Evolutionary conservation across 768 basidiomycete genomes (phyloP).

Genomic region (Thelephora aurantiotincta): DNA sequence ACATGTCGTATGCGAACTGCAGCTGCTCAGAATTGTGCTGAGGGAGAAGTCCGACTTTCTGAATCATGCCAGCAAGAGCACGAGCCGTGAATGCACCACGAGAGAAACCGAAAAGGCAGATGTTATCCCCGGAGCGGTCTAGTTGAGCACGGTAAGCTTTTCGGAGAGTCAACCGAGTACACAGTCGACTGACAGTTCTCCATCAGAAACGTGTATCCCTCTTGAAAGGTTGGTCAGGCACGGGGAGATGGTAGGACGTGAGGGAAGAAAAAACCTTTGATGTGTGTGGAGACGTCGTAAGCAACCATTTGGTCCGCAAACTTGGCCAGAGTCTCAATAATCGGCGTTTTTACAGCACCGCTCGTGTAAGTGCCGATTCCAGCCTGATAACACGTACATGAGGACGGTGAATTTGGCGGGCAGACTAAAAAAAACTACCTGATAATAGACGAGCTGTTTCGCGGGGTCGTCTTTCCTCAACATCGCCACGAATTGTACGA

Average conservation of each 20-base stretch:
- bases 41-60: constrained; percentile 24
- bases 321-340: constrained; percentile 38
- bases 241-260: not conserved
- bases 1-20: constrained; percentile 17
- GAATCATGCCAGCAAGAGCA: constrained; percentile 35
- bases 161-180: not conserved
- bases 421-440: constrained; percentile 22
- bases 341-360: constrained; percentile 47
- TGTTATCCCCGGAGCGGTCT: constrained; percentile 59
- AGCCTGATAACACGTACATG: constrained; percentile 25
- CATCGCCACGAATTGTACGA: constrained; percentile 55
- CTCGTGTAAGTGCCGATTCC: constrained; percentile 63
- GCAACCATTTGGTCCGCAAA: constrained; percentile 49
- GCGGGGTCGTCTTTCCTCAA: constrained; percentile 48
- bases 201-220: constrained; percentile 69
- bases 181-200: constrained; percentile 38
- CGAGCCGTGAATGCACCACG: constrained; percentile 44
- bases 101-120: constrained; percentile 48
- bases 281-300: constrained; percentile 48
- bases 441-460: constrained; percentile 64
- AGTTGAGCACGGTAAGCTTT: not conserved
- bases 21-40: constrained; percentile 16
- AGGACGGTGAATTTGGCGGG: not conserved
- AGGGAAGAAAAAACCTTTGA: constrained; percentile 23
- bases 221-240: constrained; percentile 12